Conservation (phyloP, 176 grass and related monocot species). For the Zizania latifolia region DNA sequence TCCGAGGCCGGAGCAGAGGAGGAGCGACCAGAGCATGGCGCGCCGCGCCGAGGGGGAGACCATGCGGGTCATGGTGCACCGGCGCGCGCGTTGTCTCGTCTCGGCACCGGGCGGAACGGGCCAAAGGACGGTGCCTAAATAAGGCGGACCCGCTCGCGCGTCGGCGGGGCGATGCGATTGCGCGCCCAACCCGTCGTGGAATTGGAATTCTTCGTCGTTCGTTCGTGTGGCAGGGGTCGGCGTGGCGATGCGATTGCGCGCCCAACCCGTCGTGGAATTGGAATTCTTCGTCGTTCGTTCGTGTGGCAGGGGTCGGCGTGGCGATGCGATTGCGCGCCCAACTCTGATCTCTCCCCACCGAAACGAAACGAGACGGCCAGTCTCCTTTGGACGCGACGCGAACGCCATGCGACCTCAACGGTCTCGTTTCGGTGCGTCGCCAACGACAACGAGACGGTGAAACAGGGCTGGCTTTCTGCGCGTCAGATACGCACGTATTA, state of each 20-base stretch:
- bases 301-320: not conserved
- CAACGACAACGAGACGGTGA: not conserved
- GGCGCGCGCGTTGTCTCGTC: not conserved
- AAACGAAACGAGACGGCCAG: not conserved
- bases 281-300: not conserved
- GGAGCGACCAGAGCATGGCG: slow-evolving; percentile 3
- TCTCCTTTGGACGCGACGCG: not conserved
- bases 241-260: not conserved
- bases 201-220: not conserved
- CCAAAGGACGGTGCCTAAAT: slow-evolving; percentile 37
- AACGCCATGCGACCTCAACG: not conserved
- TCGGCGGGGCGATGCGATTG: not conserved
- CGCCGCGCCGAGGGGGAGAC: not conserved
- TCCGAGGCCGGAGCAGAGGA: not conserved
- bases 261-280: not conserved
- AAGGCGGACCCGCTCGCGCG: not conserved
- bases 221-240: not conserved
- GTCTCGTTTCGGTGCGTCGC: slow-evolving; percentile 4
- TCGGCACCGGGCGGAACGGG: not conserved
- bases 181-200: not conserved
- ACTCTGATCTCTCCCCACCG: not conserved
- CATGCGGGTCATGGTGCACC: slow-evolving; percentile 16
- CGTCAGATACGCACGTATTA: not conserved
- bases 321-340: not conserved
- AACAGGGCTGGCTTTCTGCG: not conserved